Evolutionary conservation across 2,329 filamentous ascomycete species (phyloP).

Genomic region (Claviceps digitariae): DNA sequence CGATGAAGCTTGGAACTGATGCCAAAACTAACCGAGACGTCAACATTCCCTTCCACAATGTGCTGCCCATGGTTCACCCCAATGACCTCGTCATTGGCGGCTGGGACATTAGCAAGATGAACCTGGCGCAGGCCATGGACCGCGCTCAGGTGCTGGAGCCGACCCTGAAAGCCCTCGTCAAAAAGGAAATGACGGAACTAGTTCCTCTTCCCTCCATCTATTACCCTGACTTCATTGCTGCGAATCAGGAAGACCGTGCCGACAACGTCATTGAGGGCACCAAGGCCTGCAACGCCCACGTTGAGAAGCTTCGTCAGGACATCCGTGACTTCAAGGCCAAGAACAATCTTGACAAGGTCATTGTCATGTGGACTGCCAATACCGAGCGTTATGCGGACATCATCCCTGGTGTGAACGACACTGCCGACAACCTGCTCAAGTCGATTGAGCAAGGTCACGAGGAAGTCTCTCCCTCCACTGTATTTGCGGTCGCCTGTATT

Average conservation of each 20-base stretch:
- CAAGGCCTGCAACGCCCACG: constrained; percentile 76
- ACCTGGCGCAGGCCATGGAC: constrained; percentile 86
- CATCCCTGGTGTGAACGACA: constrained; percentile 83
- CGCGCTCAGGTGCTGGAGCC: constrained; percentile 90
- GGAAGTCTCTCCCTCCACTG: constrained; percentile 87
- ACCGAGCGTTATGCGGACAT: constrained; percentile 93
- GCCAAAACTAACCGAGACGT: constrained; percentile 73
- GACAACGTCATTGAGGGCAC: constrained; percentile 77
- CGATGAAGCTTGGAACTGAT: constrained; percentile 89
- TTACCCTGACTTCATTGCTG: constrained; percentile 98
- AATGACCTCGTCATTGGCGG: constrained; percentile 91
- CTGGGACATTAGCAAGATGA: constrained; percentile 92
- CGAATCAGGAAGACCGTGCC: constrained; percentile 93
- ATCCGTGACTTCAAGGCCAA: constrained; percentile 86
- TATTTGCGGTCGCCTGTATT: constrained; percentile 91
- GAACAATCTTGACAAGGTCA: constrained; percentile 83
- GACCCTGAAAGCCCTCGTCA: constrained; percentile 76
- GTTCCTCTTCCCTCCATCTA: constrained; percentile 88
- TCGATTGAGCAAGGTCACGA: constrained; percentile 76
- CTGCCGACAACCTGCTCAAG: constrained; percentile 81
- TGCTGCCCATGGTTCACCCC: constrained; percentile 93
- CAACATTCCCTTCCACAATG: constrained; percentile 89
- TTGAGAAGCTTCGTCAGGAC: constrained; percentile 85
- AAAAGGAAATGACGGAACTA: constrained; percentile 86
- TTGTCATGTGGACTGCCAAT: constrained; percentile 98